Base-by-base conservation (phyloP, 805 yeast genomes). In the Priceomyces fermenticarens region DNA sequence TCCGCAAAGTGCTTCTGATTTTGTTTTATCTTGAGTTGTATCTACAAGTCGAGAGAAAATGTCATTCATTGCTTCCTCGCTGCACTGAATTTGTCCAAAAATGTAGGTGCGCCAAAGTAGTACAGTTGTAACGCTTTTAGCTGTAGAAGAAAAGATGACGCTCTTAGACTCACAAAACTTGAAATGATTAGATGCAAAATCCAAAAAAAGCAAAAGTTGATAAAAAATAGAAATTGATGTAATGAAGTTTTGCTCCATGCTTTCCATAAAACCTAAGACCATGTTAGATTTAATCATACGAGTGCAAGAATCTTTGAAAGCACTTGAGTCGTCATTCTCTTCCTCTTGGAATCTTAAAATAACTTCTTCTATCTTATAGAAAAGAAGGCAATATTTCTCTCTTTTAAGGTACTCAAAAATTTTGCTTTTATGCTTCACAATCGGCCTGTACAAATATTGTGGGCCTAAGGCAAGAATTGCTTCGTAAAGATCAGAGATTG, bases 1-100 rank as follows among this genome's bases (percentile, higher is more conserved):
- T 35, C 65, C 57, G 20, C 46, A 44, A 28, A 47, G 28, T 20
- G 41, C 48, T 31, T 56, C 62, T 6, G 42, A 36, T 5, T 43
- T 40, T 10, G 33, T 17, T 15, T 43, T 41, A 8, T 43, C 33
- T 14, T 42, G 42, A 6, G 39, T 40, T n/a, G 45, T 47, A 8
- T 43, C 39, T 11, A 46, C 43, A 13, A 46, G 35, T 3, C 28
- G 36, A 10, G 38, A 11, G 14, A 49, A 36, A 4, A 50, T 31
- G 3, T 23, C 45, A 16, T 34, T 42, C 12, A 51, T 32, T 3
- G 39, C 32, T 8, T 39, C 32, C 4, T 39, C 28, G 9, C 35
- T 30, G 13, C 43, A 38, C 8, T 45, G 41, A 12, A 53, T 13
- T 2, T 35, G 30, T 2, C 57, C 59, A 16, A 46, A 42, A 37